Conservation (phyloP, 2,329 filamentous ascomycete genomes). For the Bisporella sp. region DNA sequence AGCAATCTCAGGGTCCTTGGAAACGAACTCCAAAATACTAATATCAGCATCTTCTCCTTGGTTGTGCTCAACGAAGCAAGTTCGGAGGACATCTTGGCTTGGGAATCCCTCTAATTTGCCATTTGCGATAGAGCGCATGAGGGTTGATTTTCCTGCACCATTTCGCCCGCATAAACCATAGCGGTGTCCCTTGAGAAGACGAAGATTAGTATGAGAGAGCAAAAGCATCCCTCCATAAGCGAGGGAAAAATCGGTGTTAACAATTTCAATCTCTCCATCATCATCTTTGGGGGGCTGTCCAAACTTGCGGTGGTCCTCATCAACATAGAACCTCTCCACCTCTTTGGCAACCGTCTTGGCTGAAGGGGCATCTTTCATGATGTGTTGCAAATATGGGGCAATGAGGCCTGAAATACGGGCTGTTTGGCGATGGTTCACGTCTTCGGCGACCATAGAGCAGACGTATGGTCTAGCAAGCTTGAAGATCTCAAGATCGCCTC, state of each 20-base stretch:
- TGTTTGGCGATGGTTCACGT: slow-evolving; percentile 76
- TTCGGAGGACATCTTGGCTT: slow-evolving; percentile 82
- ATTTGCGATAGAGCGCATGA: slow-evolving; percentile 93
- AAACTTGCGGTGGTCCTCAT: slow-evolving; percentile 81
- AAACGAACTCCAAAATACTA: slow-evolving; percentile 87
- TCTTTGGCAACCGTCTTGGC: slow-evolving; percentile 59
- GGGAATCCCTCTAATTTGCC: slow-evolving; percentile 98
- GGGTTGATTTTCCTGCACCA: slow-evolving; percentile 95
- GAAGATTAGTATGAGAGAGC: slow-evolving; percentile 90
- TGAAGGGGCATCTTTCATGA: slow-evolving; percentile 57
- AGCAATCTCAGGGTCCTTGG: slow-evolving; percentile 81
- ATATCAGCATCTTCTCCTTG: slow-evolving; percentile 97
- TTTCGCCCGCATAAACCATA: slow-evolving; percentile 97
- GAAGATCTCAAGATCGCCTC: slow-evolving; percentile 57
- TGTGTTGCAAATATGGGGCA: slow-evolving; percentile 65
- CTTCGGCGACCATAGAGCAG: slow-evolving; percentile 76
- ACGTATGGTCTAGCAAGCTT: slow-evolving; percentile 67
- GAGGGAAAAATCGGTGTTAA: slow-evolving; percentile 95
- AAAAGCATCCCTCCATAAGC: slow-evolving; percentile 97
- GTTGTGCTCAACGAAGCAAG: slow-evolving; percentile 98
- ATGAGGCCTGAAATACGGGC: slow-evolving; percentile 64
- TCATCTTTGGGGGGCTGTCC: slow-evolving; percentile 81
- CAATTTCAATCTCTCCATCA: slow-evolving; percentile 89
- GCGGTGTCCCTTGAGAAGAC: slow-evolving; percentile 90
- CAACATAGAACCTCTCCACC: slow-evolving; percentile 71